These are phyloP conservation scores for Przewalskia tangutica DNA, from an alignment of 257 asterid genomes.

Conservation along the genomic window DNA sequence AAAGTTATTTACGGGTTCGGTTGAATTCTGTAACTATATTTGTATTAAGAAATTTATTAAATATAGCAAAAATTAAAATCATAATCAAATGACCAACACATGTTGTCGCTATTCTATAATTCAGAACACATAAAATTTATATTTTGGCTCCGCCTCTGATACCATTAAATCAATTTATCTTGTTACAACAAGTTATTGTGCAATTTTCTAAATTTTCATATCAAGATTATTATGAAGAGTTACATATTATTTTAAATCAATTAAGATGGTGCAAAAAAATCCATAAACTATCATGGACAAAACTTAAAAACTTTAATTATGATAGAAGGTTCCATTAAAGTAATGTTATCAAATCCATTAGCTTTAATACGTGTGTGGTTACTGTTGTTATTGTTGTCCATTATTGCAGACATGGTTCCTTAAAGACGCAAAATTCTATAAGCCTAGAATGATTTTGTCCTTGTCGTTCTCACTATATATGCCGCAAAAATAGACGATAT, in stretches of 20 bases:
- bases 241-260: no score
- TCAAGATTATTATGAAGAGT: not conserved
- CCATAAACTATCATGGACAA: not conserved
- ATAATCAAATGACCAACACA: not conserved
- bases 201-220: not conserved
- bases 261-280: not conserved
- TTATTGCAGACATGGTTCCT: not conserved
- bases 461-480: not conserved
- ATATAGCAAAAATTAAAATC: no score
- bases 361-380: not conserved
- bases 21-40: not conserved
- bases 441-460: not conserved
- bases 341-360: not conserved
- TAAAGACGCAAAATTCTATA: not conserved
- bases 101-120: no score
- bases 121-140: no score
- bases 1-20: fast-evolving
- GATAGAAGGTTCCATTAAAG: not conserved
- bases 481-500: not conserved
- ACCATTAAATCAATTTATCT: not conserved
- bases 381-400: not conserved
- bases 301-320: not conserved
- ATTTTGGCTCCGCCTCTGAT: not conserved
- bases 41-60: not conserved
- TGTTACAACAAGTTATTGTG: no score